Evolutionary conservation across 2,329 filamentous ascomycete genomes (phyloP).

Genomic region (Nemania sp.): DNA sequence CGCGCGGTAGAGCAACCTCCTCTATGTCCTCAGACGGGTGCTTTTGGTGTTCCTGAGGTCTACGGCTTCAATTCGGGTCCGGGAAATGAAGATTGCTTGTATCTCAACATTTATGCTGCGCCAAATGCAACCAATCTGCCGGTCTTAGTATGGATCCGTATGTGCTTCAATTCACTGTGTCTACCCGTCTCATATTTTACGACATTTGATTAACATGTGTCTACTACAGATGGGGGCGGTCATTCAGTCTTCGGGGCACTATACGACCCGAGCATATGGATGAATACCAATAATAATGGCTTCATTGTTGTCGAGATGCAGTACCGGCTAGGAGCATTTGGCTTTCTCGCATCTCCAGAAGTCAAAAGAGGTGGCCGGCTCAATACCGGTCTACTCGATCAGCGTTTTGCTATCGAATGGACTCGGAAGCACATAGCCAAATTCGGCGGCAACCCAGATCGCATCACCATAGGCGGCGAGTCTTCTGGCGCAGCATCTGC

Average conservation of each 20-base stretch:
- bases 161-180: constrained; percentile 28
- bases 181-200: constrained; percentile 18
- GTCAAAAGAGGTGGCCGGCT: constrained; percentile 34
- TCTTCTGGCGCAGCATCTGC: constrained; percentile 36
- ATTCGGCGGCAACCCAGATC: constrained; percentile 40
- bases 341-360: constrained; percentile 48
- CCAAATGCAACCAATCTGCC: constrained; percentile 41
- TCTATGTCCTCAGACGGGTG: constrained; percentile 36
- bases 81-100: constrained; percentile 35
- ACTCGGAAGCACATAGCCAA: constrained; percentile 47
- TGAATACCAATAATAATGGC: constrained; percentile 48
- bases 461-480: constrained; percentile 39
- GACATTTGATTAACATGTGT: constrained; percentile 34
- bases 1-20: constrained; percentile 36
- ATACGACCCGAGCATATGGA: constrained; percentile 44
- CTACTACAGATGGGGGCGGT: constrained; percentile 40
- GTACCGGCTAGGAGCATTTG: constrained; percentile 47
- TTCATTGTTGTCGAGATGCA: constrained; percentile 55
- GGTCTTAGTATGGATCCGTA: constrained; percentile 46
- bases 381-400: constrained; percentile 48
- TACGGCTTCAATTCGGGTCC: constrained; percentile 36
- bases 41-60: constrained; percentile 32
- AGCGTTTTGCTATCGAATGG: constrained; percentile 61
- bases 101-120: constrained; percentile 42
- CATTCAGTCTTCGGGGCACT: constrained; percentile 36